phyloP scores from a whole-genome alignment of 1,284 basidiomycete species.

The Ganoderma resinaceum region DNA sequence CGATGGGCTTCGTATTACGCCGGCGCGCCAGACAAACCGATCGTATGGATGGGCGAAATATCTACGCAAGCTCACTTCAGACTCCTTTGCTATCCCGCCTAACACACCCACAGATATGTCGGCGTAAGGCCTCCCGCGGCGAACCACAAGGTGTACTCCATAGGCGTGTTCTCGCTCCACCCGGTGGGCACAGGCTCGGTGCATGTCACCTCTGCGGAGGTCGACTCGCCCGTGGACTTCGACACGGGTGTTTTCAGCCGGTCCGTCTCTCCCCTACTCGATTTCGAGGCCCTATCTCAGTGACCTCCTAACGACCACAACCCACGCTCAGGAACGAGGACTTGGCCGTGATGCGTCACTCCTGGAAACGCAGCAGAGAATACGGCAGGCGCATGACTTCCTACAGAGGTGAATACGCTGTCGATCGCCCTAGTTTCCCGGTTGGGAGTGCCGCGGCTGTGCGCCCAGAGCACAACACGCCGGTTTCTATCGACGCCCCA shows the following conservation, averaged over 20 bases:
- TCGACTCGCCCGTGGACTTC: conserved; percentile 46
- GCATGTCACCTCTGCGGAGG: conserved; percentile 49
- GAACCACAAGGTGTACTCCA: conserved; percentile 5
- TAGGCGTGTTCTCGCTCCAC: conserved; percentile 34
- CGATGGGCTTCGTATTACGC: conserved; percentile 50
- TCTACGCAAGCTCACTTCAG: background rate
- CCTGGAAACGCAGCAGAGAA: conserved; percentile 65
- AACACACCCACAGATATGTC: conserved; percentile 8
- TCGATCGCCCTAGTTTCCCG: conserved; percentile 57
- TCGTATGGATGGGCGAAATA: conserved; percentile 41
- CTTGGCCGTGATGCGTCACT: conserved; percentile 57
- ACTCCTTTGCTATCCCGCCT: background rate
- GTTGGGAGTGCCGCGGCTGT: conserved; percentile 49
- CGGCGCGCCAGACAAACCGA: conserved; percentile 52
- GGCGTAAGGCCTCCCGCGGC: background rate
- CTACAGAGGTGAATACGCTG: conserved; percentile 59
- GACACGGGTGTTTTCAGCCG: conserved; percentile 29
- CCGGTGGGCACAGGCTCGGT: conserved; percentile 50
- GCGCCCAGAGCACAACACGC: conserved; percentile 32
- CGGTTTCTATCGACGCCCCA: conserved; percentile 50
- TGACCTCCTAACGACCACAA: background rate
- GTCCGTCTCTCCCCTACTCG: background rate
- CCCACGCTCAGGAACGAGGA: conserved; percentile 46
- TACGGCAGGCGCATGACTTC: conserved; percentile 60
- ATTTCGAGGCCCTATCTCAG: background rate